Evolutionary conservation across 306 rosid genomes (phyloP), one percentile per base, ranked within the genome.

Genomic region (Cucumis cinereus): DNA sequence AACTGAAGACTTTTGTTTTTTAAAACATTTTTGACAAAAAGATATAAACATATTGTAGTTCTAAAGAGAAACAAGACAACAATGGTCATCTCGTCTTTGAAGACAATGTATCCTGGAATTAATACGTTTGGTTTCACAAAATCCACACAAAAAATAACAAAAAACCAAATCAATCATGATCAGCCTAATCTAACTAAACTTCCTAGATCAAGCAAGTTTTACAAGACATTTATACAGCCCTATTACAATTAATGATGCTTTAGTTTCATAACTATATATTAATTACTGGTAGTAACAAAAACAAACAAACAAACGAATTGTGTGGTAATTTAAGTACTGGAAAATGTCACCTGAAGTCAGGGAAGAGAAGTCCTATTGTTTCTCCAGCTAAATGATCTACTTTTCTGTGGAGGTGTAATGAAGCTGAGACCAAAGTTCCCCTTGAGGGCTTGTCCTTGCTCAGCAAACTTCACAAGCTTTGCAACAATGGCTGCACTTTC

Each of bases 371-470:
- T 68, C 81, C 71, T 78, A 79, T 85, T 87, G 82, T 73, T 90
- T 85, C 62, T 89, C 98, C 98, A 94, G 69, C 85, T 81, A 70
- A 66, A 85, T 38, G 89, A 85, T 80, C 97, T 79, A 59, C 67
- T 84, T 8, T 87, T 33, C 58, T 79, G 83, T 12, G 87, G 82
- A 28, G 93, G 90, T 13, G 96, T 82, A 80, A 89, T 92, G 84
- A 88, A 94, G 84, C 97, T 94, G 43, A 94, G 93, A 22, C 99
- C 99, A 78, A 92, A 92, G 95, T 92, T 94, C 86, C 89, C 99
- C 88, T 89, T 94, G 11, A 92, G 86, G 60, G 90, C 91, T 69
- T 82, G 86, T 15, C 97, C 99, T 77, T 84, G 87, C 82, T 94
- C 98, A 16, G 86, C 79, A 54, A 92, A 88, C 82, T 89, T 88